A percentile compares a stretch with the other conserved stretches of the same genome.
Evolutionary conservation across 257 asterid genomes (phyloP).

Genomic region (Prunella vulgaris): DNA sequence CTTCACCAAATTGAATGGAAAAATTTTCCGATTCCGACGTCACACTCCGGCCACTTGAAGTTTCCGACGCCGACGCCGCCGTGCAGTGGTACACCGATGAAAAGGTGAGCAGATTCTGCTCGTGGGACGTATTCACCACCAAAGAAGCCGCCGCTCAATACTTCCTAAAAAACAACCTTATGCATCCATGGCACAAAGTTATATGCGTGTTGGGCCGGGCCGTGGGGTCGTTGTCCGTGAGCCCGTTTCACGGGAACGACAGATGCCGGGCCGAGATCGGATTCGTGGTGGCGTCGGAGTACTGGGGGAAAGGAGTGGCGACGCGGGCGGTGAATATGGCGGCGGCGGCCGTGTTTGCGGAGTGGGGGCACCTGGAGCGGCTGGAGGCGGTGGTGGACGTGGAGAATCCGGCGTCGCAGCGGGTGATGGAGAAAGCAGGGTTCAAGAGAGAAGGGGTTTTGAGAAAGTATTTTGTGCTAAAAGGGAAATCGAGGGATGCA

Average conservation of each 20-base stretch:
- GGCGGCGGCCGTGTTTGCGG: slow-evolving; percentile 47
- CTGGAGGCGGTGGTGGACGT: slow-evolving; percentile 71
- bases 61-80: slow-evolving; percentile 60
- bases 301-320: slow-evolving; percentile 81
- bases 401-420: slow-evolving; percentile 67
- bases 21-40: slow-evolving; percentile 29
- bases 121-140: slow-evolving; percentile 56
- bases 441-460: slow-evolving; percentile 63
- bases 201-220: slow-evolving; percentile 52
- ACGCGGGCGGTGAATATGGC: slow-evolving; percentile 69
- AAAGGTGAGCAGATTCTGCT: slow-evolving; percentile 57
- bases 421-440: slow-evolving; percentile 79
- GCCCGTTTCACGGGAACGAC: slow-evolving; percentile 33
- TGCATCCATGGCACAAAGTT: slow-evolving; percentile 57
- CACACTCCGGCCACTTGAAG: slow-evolving; percentile 46
- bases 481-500: slow-evolving; percentile 56
- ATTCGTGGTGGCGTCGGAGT: slow-evolving; percentile 51
- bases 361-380: slow-evolving; percentile 72
- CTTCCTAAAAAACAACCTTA: slow-evolving; percentile 21
- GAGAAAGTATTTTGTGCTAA: slow-evolving; percentile 56
- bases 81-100: slow-evolving; percentile 56
- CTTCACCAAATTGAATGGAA: slow-evolving; percentile 19
- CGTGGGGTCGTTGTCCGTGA: slow-evolving; percentile 50
- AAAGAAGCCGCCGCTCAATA: slow-evolving; percentile 41
- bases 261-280: slow-evolving; percentile 72